Base-by-base conservation (phyloP, 768 basidiomycete genomes). In the Psilocybe cubensis region DNA sequence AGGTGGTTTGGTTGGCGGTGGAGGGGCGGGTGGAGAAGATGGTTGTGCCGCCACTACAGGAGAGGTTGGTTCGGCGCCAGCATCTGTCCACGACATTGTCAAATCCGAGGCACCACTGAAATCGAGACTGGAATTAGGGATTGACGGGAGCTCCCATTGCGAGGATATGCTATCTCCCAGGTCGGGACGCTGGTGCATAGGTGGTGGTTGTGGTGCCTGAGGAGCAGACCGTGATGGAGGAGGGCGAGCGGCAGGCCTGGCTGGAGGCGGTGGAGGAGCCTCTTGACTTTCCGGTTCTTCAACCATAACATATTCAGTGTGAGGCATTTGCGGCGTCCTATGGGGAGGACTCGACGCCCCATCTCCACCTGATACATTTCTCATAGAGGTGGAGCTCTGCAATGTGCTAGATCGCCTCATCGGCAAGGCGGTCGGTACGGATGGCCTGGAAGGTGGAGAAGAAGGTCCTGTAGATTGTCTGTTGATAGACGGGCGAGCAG, bases 141-240 rank as follows among this genome's bases (percentile, higher is more conserved):
- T 85, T 6, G 79, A 76, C 0, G 89, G 83, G 4, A 88, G 70
- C 59, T 89, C 89, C 87, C 87, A 89, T 61, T 84, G 85, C 21
- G 77, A 78, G 8, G 73, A 74, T 31, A 79, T 77, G 42, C 72
- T 76, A 51, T 76, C 75, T 27, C 67, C 65, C 35, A 69, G 63
- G 33, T 76, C 72, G 3, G 74, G 42, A 2, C 66, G 33, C 35
- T 62, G 61, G 25, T 24, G 23, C n/a, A 64, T 57, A 40, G 66
- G 60, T 7, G 65, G 68, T 28, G 62, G 61, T 10, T 71, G 69
- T 25, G 72, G 69, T 20, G 74, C 68, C 1, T 73, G 66, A 17
- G 76, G 68, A 1, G 72, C 54, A 25, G 57, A 49, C n/a, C 70
- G 68, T 14, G 79, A 63, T 2, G 83, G 79, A 14, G 79, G 75